Evolutionary conservation across 2,329 filamentous ascomycete species (phyloP), one percentile per base, ranked within the genome.

Genomic region (Colletotrichum nymphaeae): DNA sequence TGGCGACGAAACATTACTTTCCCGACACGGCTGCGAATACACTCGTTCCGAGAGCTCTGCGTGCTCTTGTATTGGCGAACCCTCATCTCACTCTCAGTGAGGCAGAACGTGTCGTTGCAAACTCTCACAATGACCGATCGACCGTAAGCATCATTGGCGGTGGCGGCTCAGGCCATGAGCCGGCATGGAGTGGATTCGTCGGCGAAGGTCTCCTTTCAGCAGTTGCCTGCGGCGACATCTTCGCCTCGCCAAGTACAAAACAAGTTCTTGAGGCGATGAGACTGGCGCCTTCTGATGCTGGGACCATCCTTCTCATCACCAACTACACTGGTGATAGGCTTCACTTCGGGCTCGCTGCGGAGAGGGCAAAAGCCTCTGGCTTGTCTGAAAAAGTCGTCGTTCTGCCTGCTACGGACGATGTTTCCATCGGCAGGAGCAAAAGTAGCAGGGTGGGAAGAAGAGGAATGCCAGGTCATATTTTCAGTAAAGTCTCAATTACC

Each of bases 271-370:
- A 88, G 77, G 92, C 90, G 63, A 89, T 93, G 22, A 86, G 91
- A 76, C 86, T 90, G 63, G 89, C 93, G 0, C 88, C 91, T 46
- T 88, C 87, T 1, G 86, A 89, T 30, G 88, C 90, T 75, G 93
- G 93, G 7, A 91, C 94, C 1, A 81, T 94, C 42, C 88, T 94
- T 8, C 88, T 94, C 24, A 91, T 94, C 9, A 94, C 93, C 88
- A 95, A 95, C 79, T 94, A 94, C 78, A 94, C 92, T 0, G 91
- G 90, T 14, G 90, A 92, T 79, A 89, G 94, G 62, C 84, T 95
- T 72, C 93, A 94, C 79, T 95, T 94, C 76, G 92, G 92, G 5
- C 91, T 94, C 86, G 93, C 91, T 0, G 91, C 92, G 6, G 93
- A 94, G 80, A 93, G 94, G 79, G 92, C 92, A 12, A 91, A 91